These are phyloP conservation scores for Pseudopyrenochaeta lycopersici DNA, from an alignment of 2,329 filamentous ascomycete species.

Conservation along the genomic window DNA sequence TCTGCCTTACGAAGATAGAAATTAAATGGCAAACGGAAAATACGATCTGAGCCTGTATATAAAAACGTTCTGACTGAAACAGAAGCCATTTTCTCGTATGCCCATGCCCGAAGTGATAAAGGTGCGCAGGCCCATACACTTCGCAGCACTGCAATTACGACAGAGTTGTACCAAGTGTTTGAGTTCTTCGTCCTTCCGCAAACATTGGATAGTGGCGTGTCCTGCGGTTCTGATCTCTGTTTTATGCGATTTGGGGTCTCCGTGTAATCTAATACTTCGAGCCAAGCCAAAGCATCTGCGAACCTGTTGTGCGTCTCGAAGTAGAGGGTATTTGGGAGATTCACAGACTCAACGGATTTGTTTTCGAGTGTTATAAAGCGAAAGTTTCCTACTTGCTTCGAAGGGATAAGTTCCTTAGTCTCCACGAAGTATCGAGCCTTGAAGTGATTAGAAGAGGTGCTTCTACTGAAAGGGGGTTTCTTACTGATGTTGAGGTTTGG, in stretches of 20 bases:
- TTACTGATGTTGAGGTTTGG: constrained; percentile 9
- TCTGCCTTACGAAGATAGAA: constrained; percentile 14
- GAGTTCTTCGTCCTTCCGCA: too few species aligned
- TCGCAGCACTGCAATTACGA: constrained; percentile 1
- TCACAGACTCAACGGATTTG: constrained; percentile 3
- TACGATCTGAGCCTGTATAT: constrained; percentile 12
- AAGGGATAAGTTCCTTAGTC: constrained; percentile 3
- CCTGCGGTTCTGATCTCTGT: too few species aligned
- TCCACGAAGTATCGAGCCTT: constrained; percentile 10
- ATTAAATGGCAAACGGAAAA: constrained; percentile 17
- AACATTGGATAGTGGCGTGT: too few species aligned
- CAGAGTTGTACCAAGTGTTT: background rate
- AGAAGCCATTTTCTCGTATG: constrained; percentile 7
- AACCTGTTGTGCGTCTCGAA: constrained; percentile 1
- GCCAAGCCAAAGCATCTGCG: too few species aligned
- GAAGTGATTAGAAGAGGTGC: constrained; percentile 6
- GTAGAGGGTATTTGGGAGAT: constrained; percentile 1
- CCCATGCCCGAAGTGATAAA: constrained; percentile 13
- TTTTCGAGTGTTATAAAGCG: background rate
- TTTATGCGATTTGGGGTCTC: too few species aligned
- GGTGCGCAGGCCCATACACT: constrained; percentile 10
- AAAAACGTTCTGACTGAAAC: constrained; percentile 9
- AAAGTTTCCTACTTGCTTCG: background rate
- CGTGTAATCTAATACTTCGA: too few species aligned
- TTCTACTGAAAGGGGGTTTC: background rate